A percentile compares a stretch with the other conserved stretches of the same genome.
Evolutionary conservation across 2,329 filamentous ascomycete species (phyloP).

Genomic region (Fusarium lyarnte): DNA sequence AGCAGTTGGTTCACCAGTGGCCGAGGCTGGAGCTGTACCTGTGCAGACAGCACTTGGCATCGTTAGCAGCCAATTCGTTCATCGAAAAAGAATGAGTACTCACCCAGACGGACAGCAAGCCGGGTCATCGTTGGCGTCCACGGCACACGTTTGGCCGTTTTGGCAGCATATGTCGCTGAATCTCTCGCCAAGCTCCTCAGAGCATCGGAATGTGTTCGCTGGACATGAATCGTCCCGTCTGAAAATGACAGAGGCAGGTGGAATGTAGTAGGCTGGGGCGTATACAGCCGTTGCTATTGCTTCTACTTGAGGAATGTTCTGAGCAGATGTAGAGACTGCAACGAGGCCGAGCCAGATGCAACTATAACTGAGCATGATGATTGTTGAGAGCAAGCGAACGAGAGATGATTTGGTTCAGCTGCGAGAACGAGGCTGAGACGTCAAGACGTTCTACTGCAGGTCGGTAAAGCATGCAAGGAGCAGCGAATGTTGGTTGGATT

Average conservation of each 20-base stretch:
- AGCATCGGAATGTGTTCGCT: conserved; percentile 61
- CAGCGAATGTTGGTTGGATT: not conserved
- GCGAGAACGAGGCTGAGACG: conserved; percentile 2
- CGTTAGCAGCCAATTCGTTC: conserved; percentile 18
- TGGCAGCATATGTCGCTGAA: conserved; percentile 63
- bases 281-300: conserved; percentile 27
- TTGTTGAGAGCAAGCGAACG: not conserved
- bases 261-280: conserved; percentile 28
- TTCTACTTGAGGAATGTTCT: conserved; percentile 30
- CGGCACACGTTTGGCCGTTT: conserved; percentile 59
- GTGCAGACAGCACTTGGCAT: conserved; percentile 62
- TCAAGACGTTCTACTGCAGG: conserved; percentile 25
- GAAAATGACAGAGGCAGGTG: conserved; percentile 38
- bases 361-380: conserved; percentile 35
- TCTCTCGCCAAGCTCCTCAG: conserved; percentile 54
- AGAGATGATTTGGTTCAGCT: conserved; percentile 10
- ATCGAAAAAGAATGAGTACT: conserved; percentile 36
- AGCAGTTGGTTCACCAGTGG: conserved; percentile 49
- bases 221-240: conserved; percentile 54
- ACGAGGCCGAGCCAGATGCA: conserved; percentile 38
- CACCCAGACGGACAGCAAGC: conserved; percentile 65
- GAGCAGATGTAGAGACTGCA: conserved; percentile 30
- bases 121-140: conserved; percentile 59
- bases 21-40: conserved; percentile 59
- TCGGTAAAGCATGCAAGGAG: conserved; percentile 20